Percentiles rank a stretch among this genome's conserved stretches.
These are phyloP conservation scores for Kluyveromyces aestuarii DNA, from an alignment of 805 yeast species.

Conservation along the genomic window DNA sequence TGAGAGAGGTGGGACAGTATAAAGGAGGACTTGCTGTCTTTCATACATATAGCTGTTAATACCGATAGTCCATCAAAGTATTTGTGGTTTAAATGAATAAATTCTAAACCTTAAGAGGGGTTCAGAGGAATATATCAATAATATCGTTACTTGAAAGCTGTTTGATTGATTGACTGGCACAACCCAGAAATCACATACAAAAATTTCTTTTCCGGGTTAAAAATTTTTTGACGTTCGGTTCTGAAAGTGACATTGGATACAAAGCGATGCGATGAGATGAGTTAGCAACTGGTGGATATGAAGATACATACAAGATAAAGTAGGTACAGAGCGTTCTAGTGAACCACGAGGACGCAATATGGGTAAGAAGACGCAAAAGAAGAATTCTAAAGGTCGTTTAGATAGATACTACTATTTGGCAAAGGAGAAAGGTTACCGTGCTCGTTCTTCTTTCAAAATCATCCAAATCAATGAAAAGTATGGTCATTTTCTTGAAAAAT, in stretches of 20 bases:
- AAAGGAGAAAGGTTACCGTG: slow-evolving; percentile 96
- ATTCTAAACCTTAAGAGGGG: not conserved
- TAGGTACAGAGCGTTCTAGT: not conserved
- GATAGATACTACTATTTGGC: slow-evolving; percentile 95
- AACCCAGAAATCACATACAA: not conserved
- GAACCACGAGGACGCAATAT: slow-evolving; percentile 28
- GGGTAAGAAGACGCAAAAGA: slow-evolving; percentile 85
- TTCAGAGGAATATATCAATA: not conserved
- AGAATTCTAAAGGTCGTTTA: slow-evolving; percentile 96
- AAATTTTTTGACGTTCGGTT: not conserved
- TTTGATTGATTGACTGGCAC: not conserved
- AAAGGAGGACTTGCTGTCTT: too few relatives aligned
- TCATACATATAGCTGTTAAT: too few relatives aligned
- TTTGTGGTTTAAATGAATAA: too few relatives aligned
- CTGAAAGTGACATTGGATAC: slow-evolving; percentile 2
- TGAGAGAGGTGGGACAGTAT: too few relatives aligned
- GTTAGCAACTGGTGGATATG: not conserved
- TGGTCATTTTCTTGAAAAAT: slow-evolving; percentile 89
- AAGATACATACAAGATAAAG: not conserved
- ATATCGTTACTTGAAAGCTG: too few relatives aligned
- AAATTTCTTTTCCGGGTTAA: not conserved
- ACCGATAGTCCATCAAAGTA: too few relatives aligned
- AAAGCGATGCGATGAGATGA: slow-evolving; percentile 7
- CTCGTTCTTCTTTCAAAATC: slow-evolving; percentile 95
- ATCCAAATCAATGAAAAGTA: slow-evolving; percentile 92